Evolutionary conservation across 2,329 filamentous ascomycete species (phyloP), one percentile per base, ranked within the genome.

Genomic region (Ascochyta fabae): DNA sequence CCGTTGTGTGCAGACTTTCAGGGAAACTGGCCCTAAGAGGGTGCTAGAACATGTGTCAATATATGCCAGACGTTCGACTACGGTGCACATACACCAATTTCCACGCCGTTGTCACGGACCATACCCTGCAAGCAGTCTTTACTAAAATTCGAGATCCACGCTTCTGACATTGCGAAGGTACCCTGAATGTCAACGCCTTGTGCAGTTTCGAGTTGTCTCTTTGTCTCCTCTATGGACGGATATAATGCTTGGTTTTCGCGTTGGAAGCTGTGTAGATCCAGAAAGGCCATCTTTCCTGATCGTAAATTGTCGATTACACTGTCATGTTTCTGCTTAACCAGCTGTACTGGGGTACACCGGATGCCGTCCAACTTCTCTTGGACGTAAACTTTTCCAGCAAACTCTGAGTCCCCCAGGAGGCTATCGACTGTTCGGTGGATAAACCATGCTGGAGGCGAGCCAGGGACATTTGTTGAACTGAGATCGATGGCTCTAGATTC

Each of bases 381-480:
- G 13, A 71, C 26, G 36, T 64, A 47, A 8, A 70, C 50, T 19
- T 64, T 57, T 5, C 58, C 59, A 2, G 31, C 24, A 10, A 68
- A 24, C 23, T 61, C 42, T 22, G 47, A 29, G 0, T 47, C 46
- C 1, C 57, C 40, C 15, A 64, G n/a, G 9, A 61, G n/a, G 8
- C 31, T 36, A 6, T 66, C 33, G 10, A 70, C 13, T 33, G 38
- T 53, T 10, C 48, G 55, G 13, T 50, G 51, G 33, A 68, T 59
- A 24, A 66, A 66, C 67, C 68, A 73, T 34, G 33, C 31, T 10
- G 71, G 70, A 8, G 71, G 68, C 10, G 45, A 50, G 4, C 67
- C 67, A 15, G 60, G 56, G 5, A 73, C 33, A 19, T 60, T 40
- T 29, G 53, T 47, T 12, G 70, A 43, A 12, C 33, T 31, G 15